Evolutionary conservation across 1,139 yeast species (phyloP), one percentile per base, ranked within the genome.

Genomic region (Pichia sp.): DNA sequence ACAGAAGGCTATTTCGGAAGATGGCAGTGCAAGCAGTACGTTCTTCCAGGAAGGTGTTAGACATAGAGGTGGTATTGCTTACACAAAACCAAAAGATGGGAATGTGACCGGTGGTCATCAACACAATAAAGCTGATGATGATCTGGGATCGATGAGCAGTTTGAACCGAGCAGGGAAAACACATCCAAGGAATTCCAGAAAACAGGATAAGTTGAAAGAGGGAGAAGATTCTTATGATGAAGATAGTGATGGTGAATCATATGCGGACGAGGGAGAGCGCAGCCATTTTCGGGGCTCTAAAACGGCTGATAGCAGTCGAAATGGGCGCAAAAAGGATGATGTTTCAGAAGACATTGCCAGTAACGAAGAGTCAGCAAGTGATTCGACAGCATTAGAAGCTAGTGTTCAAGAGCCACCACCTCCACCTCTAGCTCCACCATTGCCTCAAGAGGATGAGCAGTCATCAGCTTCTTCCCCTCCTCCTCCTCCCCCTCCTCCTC

Each of bases 1-100:
- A 58, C 63, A 72, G 6, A 71, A 72, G 30, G 67, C 64, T 4
- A 63, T 63, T 36, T 20, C 27, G 12, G 31, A 40, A 4, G 14
- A 24, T 9, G 33, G 29, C 10, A 41, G 20, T 14, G 50, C 53
- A 27, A 48, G 17, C 17, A 12, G 27, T 14, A 16, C 40, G 7
- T 16, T 36, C n/a, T 36, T 16, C 7, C 40, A 12, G 14, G 14
- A 14, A 6, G 16, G 41, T 7, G 24, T 12, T 16, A 41, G 46
- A 9, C 27, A 40, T 10, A 46, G 27, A 30, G 43, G 50, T 30
- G 53, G 46, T 7, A 30, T 46, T 38, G 53, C 53, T 17, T 50
- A 50, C 42, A 50, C 17, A 20, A 50, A 50, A 16, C 50, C 31
- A 20, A 50, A 14, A 17, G 20, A 17, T 43, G 43, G 56, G 38